phyloP scores from a whole-genome alignment of 306 rosid species.

The Cucurbita moschata region DNA sequence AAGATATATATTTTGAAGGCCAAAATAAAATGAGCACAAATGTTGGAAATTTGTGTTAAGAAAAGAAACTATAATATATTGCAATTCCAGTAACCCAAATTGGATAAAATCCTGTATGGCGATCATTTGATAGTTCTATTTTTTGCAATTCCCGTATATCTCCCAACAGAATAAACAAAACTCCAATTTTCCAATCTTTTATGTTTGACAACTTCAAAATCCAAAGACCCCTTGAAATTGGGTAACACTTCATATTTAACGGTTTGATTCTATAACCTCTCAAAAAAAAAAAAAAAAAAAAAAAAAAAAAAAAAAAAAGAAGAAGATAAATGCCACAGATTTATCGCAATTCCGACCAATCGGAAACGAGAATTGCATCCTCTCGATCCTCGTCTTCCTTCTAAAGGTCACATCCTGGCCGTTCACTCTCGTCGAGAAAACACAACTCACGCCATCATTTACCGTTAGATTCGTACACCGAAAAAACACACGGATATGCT shows the following conservation, averaged over 20 bases:
- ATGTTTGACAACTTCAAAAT: background rate
- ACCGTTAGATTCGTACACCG: slow-evolving; percentile 5
- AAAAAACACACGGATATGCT: slow-evolving; percentile 10
- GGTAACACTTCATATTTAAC: background rate
- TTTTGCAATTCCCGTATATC: background rate
- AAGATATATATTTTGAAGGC: no score
- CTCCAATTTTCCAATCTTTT: background rate
- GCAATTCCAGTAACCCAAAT: background rate
- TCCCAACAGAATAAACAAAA: background rate
- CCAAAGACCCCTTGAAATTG: background rate
- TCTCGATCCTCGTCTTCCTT: background rate
- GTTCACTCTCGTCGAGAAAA: slow-evolving; percentile 1
- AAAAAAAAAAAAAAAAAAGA: background rate
- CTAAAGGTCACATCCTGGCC: background rate
- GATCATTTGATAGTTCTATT: background rate
- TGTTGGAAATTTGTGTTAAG: background rate
- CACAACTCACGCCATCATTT: slow-evolving; percentile 4
- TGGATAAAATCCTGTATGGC: background rate
- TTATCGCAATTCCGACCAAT: background rate
- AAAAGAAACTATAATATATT: no score
- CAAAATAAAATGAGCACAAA: background rate
- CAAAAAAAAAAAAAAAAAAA: background rate
- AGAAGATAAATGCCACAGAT: background rate
- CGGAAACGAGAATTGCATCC: background rate
- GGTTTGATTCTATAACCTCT: no score